Evolutionary conservation across 148 eudicot species (phyloP).

Genomic region (Spergularia bocconei): DNA sequence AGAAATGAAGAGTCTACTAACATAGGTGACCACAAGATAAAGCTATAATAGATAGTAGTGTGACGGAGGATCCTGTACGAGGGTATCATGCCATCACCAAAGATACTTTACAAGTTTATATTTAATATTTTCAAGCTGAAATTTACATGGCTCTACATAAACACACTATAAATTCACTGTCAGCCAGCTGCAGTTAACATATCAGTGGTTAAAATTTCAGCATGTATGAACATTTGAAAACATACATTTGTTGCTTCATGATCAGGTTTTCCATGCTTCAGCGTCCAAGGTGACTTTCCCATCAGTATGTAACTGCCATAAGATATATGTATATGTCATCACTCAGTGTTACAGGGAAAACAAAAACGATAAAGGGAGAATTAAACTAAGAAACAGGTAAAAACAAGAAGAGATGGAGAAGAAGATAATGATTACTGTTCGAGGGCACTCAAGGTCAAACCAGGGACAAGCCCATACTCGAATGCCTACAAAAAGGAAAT

Average conservation of each 20-base stretch:
- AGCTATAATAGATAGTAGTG: too few relatives aligned
- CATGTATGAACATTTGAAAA: conserved; percentile 3
- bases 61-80: too few relatives aligned
- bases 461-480: conserved; percentile 85
- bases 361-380: neutral
- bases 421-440: conserved; percentile 60
- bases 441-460: conserved; percentile 67
- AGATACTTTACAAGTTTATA: too few relatives aligned
- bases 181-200: neutral
- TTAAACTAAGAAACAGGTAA: neutral
- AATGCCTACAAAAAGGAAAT: conserved; percentile 60
- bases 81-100: too few relatives aligned
- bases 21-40: too few relatives aligned
- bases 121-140: too few relatives aligned
- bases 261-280: conserved; percentile 92
- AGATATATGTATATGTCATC: conserved; percentile 15
- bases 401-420: neutral
- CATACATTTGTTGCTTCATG: conserved; percentile 76
- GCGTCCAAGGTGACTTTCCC: conserved; percentile 76
- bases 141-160: too few relatives aligned
- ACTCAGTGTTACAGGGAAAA: neutral
- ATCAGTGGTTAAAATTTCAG: neutral
- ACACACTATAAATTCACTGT: neutral
- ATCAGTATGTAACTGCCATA: conserved; percentile 63
- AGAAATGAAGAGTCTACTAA: too few relatives aligned